phyloP scores from a whole-genome alignment of 495 filamentous ascomycete species.

The Platismatia glauca region DNA sequence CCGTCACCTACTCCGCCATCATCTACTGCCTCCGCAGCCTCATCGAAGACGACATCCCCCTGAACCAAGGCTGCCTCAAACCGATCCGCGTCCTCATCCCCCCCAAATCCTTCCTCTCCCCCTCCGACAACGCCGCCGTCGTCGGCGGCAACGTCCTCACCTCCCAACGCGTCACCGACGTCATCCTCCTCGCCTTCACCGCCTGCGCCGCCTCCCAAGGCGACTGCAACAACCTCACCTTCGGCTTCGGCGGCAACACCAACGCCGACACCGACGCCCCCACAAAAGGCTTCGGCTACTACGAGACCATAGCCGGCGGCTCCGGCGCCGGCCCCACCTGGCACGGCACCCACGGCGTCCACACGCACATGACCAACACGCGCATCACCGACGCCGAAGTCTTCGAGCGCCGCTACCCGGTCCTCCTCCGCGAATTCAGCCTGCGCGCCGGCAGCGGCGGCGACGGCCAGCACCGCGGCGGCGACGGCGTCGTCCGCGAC shows the following conservation, averaged over 20 bases:
- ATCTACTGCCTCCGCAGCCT: conserved; percentile 94
- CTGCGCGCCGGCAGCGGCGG: conserved; percentile 66
- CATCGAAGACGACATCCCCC: conserved; percentile 85
- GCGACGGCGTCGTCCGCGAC: conserved; percentile 84
- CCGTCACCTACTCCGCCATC: conserved; percentile 89
- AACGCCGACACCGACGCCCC: conserved; percentile 40
- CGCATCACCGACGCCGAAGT: conserved; percentile 93
- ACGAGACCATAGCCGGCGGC: conserved; percentile 78
- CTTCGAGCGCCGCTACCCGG: conserved; percentile 91
- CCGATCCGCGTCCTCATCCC: conserved; percentile 85
- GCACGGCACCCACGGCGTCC: conserved; percentile 84
- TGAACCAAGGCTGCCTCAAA: conserved; percentile 91
- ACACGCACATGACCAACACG: conserved; percentile 99
- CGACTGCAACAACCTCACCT: conserved; percentile 75
- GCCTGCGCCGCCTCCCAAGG: conserved; percentile 89
- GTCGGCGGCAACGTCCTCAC: conserved; percentile 96
- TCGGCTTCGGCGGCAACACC: conserved; percentile 39
- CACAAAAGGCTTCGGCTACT: conserved; percentile 93
- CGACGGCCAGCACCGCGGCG: conserved; percentile 65
- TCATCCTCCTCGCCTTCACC: conserved; percentile 82
- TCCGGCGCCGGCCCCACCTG: conserved; percentile 79
- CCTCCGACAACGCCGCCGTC: conserved; percentile 80
- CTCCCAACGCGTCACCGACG: conserved; percentile 65
- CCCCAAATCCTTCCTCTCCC: conserved; percentile 70
- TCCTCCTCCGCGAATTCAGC: conserved; percentile 74